phyloP scores from a whole-genome alignment of 1,284 basidiomycete species.

The Albatrellus sp. region DNA sequence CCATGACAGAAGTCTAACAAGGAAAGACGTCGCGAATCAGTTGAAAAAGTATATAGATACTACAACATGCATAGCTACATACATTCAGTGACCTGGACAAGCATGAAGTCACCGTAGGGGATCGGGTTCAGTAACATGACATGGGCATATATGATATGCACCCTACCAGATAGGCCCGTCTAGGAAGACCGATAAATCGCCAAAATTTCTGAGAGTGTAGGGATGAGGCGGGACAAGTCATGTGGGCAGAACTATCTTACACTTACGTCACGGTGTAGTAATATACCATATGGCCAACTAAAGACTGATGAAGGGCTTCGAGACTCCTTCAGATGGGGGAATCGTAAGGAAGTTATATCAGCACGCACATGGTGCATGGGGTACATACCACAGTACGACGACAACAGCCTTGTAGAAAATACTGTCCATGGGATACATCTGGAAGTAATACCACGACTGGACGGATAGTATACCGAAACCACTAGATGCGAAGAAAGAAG shows the following conservation, averaged over 20 bases:
- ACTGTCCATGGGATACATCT: too few species aligned
- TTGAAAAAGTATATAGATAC: background rate
- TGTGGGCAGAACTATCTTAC: too few species aligned
- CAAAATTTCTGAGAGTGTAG: constrained; percentile 30
- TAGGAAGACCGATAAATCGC: constrained; percentile 26
- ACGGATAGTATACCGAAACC: too few species aligned
- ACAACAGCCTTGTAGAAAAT: too few species aligned
- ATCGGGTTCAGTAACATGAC: background rate
- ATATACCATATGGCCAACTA: constrained; percentile 47
- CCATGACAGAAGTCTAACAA: background rate
- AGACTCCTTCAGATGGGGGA: constrained; percentile 26
- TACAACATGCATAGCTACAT: constrained; percentile 2
- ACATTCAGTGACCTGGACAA: constrained; percentile 9
- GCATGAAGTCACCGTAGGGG: constrained; percentile 16
- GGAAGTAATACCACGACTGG: too few species aligned
- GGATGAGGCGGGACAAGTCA: background rate
- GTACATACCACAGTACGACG: too few species aligned
- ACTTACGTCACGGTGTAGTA: constrained; percentile 40
- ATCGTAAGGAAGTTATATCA: too few species aligned
- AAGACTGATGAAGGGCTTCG: constrained; percentile 37
- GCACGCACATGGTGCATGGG: too few species aligned
- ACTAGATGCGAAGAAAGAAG: too few species aligned
- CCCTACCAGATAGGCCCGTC: constrained; percentile 36
- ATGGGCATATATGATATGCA: too few species aligned
- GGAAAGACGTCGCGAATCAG: background rate